Percentiles rank a stretch among this genome's conserved stretches.
phyloP scores from a whole-genome alignment of 2,329 filamentous ascomycete species.

The Exophiala bonariae region DNA sequence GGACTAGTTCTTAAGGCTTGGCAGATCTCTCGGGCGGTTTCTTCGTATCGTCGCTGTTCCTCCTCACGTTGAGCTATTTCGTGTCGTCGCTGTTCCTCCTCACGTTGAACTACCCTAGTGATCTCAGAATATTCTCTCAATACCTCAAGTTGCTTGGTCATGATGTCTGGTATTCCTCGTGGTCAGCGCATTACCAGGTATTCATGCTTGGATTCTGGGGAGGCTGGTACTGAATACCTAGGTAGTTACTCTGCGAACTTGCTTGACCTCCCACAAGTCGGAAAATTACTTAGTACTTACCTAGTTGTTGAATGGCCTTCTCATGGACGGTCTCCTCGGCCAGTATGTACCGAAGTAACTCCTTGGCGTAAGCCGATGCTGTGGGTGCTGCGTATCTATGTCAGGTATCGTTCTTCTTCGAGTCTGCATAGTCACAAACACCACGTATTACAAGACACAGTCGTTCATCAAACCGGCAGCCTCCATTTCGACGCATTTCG shows the following conservation, averaged over 20 bases:
- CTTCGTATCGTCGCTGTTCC: neutral
- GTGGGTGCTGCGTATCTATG: slow-evolving; percentile 23
- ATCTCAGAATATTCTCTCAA: neutral
- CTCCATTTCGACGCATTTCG: slow-evolving; percentile 11
- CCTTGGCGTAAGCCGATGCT: neutral
- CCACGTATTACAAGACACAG: slow-evolving; percentile 26
- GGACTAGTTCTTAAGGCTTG: slow-evolving; percentile 3
- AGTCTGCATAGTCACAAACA: slow-evolving; percentile 28
- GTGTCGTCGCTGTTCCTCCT: neutral
- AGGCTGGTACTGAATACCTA: neutral
- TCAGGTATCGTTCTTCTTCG: slow-evolving; percentile 26
- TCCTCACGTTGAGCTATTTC: slow-evolving; percentile 36
- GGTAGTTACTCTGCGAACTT: neutral
- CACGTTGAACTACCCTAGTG: neutral
- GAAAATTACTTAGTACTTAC: neutral
- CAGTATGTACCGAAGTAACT: neutral
- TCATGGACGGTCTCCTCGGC: neutral
- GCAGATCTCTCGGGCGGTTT: neutral
- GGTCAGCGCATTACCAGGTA: neutral
- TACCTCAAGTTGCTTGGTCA: neutral
- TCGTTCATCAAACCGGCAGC: slow-evolving; percentile 17
- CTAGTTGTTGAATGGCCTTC: neutral
- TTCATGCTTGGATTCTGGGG: neutral
- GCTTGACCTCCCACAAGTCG: neutral
- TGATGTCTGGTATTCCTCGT: neutral